Evolutionary conservation across 2,329 filamentous ascomycete species (phyloP).

Genomic region (Eurotiales sp.): DNA sequence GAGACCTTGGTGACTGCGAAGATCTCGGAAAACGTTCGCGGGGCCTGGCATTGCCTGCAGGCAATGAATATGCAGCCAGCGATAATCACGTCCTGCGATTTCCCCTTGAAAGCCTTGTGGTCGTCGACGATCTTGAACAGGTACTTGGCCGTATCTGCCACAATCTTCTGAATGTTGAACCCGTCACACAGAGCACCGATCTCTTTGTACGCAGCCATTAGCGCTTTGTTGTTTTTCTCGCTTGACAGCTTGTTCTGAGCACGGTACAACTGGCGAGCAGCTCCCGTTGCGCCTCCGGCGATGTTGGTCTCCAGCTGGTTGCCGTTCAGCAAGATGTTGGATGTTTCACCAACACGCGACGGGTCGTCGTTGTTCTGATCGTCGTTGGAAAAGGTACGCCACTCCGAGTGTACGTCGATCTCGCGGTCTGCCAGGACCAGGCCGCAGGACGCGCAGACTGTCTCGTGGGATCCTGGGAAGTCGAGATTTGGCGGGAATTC

Average conservation of each 20-base stretch:
- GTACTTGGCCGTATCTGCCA: conserved; percentile 86
- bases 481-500: conserved; percentile 88
- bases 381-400: conserved; percentile 98
- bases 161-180: conserved; percentile 73
- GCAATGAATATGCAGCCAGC: conserved; percentile 97
- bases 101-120: conserved; percentile 89
- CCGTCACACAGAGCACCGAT: conserved; percentile 85
- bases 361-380: conserved; percentile 96
- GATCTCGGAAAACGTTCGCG: conserved; percentile 91
- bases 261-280: conserved; percentile 71
- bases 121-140: conserved; percentile 95
- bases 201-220: conserved; percentile 80
- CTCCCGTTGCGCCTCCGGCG: conserved; percentile 71
- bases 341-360: conserved; percentile 92
- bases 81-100: conserved; percentile 88
- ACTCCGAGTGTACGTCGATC: conserved; percentile 94
- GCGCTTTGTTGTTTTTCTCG: conserved; percentile 77
- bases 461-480: conserved; percentile 89
- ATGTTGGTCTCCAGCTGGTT: conserved; percentile 87
- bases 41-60: conserved; percentile 81
- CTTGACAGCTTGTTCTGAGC: conserved; percentile 77
- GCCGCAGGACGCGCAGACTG: conserved; percentile 88
- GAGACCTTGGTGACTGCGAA: conserved; percentile 87
- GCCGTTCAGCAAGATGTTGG: conserved; percentile 84
- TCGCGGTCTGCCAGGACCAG: conserved; percentile 85